These are phyloP conservation scores for Silene uniflora DNA, from an alignment of 148 eudicot genomes.

Conservation along the genomic window DNA sequence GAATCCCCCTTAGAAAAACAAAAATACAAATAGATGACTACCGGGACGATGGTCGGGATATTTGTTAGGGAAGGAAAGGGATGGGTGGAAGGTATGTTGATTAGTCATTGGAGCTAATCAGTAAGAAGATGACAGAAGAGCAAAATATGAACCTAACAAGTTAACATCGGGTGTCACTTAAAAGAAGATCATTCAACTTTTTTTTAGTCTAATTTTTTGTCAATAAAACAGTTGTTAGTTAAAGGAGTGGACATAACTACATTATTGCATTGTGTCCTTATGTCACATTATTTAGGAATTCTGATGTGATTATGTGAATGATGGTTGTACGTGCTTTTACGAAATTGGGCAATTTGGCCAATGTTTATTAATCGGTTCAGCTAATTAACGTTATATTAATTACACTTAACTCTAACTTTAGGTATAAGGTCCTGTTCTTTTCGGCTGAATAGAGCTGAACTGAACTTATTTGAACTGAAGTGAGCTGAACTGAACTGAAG, in stretches of 20 bases:
- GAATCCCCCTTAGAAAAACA: too few species aligned
- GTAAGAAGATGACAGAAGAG: background rate
- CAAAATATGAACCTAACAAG: background rate
- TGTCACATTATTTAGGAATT: background rate
- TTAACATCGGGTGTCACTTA: background rate
- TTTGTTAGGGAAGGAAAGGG: background rate
- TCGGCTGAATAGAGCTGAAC: too few species aligned
- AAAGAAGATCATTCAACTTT: constrained; percentile 5
- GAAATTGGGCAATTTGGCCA: background rate
- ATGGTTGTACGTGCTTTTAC: background rate
- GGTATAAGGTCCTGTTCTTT: too few species aligned
- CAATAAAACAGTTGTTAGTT: background rate
- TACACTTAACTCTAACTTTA: too few species aligned
- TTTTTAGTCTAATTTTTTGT: background rate
- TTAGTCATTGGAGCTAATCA: background rate
- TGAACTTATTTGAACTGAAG: too few species aligned
- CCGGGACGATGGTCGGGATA: too few species aligned
- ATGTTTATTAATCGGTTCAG: too few species aligned
- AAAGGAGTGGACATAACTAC: constrained; percentile 7
- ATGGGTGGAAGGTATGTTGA: background rate
- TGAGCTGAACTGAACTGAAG: too few species aligned
- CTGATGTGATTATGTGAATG: background rate
- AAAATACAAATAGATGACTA: too few species aligned
- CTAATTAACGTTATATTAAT: too few species aligned
- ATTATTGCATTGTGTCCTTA: constrained; percentile 4